Conservation (phyloP, 306 rosid genomes). For the Nissolia schottii region DNA sequence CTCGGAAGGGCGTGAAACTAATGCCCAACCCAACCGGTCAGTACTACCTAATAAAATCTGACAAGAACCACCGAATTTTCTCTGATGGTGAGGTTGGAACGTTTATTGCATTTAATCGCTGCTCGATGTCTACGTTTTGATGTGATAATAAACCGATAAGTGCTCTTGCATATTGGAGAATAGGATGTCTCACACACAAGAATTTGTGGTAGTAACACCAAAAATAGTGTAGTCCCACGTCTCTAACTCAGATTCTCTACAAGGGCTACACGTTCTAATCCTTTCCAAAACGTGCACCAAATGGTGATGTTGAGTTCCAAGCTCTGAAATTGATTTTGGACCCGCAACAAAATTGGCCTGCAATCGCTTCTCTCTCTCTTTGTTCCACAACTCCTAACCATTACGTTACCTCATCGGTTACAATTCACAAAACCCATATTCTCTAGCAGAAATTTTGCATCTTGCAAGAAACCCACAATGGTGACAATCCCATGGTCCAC, state of each 20-base stretch:
- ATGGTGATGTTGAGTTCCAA: neutral
- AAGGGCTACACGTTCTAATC: neutral
- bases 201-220: neutral
- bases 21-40: neutral
- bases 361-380: neutral
- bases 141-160: neutral
- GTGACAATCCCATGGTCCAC: conserved; percentile 13
- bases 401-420: neutral
- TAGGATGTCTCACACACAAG: neutral
- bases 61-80: neutral
- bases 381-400: neutral
- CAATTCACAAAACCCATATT: too few relatives aligned
- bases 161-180: neutral
- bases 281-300: neutral
- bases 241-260: too few relatives aligned
- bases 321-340: neutral
- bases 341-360: neutral
- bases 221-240: neutral
- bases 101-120: neutral
- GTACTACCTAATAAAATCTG: neutral
- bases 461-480: neutral
- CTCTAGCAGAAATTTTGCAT: neutral
- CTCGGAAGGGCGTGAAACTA: neutral
- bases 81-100: neutral
- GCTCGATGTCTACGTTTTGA: neutral